phyloP scores from a whole-genome alignment of 768 basidiomycete genomes.

The Xerocomus potaroensis region DNA sequence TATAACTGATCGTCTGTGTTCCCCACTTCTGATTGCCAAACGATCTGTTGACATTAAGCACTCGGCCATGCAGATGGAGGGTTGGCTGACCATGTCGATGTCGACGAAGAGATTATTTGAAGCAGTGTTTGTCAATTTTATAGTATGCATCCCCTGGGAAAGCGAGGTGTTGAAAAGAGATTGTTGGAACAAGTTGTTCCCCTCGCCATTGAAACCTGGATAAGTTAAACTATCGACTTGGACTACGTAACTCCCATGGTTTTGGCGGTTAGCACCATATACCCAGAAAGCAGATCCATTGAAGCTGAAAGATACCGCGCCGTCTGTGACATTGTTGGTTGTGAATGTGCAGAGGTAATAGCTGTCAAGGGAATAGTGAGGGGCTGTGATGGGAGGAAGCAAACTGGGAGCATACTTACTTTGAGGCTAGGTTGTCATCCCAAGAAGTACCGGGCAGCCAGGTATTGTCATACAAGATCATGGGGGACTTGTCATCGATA shows the following conservation, averaged over 20 bases:
- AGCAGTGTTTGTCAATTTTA: constrained; percentile 33
- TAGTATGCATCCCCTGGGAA: constrained; percentile 32
- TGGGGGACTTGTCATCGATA: constrained; percentile 32
- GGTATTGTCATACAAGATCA: constrained; percentile 24
- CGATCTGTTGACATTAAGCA: constrained; percentile 15
- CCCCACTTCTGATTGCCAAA: constrained; percentile 29
- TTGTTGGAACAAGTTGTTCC: constrained; percentile 35
- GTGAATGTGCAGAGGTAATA: constrained; percentile 40
- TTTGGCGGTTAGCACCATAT: constrained; percentile 46
- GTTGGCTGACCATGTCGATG: constrained; percentile 39
- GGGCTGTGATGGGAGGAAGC: not conserved
- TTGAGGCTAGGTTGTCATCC: constrained; percentile 9
- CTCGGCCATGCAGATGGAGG: not conserved
- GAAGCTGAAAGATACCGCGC: constrained; percentile 39
- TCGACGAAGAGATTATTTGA: constrained; percentile 36
- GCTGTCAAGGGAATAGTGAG: constrained; percentile 19
- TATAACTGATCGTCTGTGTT: constrained; percentile 9
- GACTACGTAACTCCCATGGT: constrained; percentile 45
- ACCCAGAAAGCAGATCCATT: constrained; percentile 47
- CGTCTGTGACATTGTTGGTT: constrained; percentile 32
- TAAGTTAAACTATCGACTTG: constrained; percentile 36
- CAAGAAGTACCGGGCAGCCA: constrained; percentile 19
- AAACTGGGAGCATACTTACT: constrained; percentile 17
- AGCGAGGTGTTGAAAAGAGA: constrained; percentile 38
- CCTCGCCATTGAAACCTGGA: constrained; percentile 27